Base-by-base conservation (phyloP, 768 basidiomycete genomes). In the Naganishia kalamii region DNA sequence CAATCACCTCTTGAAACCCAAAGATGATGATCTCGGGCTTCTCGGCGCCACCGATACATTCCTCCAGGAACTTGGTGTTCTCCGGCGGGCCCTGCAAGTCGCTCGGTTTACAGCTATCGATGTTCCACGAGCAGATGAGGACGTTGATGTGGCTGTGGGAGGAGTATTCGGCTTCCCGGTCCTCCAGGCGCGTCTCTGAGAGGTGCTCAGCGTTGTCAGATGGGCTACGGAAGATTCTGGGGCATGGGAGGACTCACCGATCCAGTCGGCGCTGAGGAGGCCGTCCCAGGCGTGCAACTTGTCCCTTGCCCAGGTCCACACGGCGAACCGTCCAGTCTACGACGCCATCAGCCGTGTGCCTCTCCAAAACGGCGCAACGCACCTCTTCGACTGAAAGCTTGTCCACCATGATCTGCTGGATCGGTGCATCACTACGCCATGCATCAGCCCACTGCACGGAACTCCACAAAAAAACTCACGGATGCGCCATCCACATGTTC, bases 1-100 rank as follows among this genome's bases (percentile, higher is more conserved):
- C 92, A 66, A 99, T 90, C 41, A 97, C 84, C 79, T 98, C 94
- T 77, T 99, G 94, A 77, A 98, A 88, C 1, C 92, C 92, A 71
- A 99, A 94, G 4, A 86, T 84, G 68, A 99, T 88, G 70, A 98
- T 87, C 68, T 97, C 93, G 2, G 94, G 89, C 12, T 78, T 71
- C 13, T 89, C 85, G 40, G 87, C 85, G 71, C 86, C 88, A 4
- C 77, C 81, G 12, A 98, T 81, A 1, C 84, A 85, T 23, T 90
- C 83, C n/a, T 83, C 80, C n/a, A 99, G 80, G 81, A 97, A 92
- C 63, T 81, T 84, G 64, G 84, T 78, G 75, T 92, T 97, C n/a
- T 84, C 85, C 2, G 82, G 72, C n/a, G 84, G 83, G 23, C 85
- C 84, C 12, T 74, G 76, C 8, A 98, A 81, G 7, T 86, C 80